Percentiles rank a stretch among this genome's conserved stretches.
phyloP scores from a whole-genome alignment of 2,329 filamentous ascomycete species.

The Mycosphaerella arachidis region DNA sequence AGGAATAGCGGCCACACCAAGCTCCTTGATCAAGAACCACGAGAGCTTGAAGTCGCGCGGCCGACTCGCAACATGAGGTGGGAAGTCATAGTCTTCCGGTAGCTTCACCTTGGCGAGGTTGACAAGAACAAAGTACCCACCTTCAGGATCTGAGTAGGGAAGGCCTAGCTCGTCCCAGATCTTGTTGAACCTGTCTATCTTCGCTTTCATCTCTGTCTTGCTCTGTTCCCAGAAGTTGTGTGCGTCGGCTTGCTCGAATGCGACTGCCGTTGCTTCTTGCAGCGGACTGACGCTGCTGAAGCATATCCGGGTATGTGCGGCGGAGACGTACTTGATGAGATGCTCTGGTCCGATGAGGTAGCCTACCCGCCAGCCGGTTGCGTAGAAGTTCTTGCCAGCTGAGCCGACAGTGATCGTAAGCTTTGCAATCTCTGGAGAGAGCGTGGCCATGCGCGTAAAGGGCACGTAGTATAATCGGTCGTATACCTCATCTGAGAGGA shows the following conservation, averaged over 20 bases:
- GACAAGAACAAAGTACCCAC: constrained; percentile 94
- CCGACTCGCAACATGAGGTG: constrained; percentile 76
- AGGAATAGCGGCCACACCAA: constrained; percentile 92
- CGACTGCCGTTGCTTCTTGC: constrained; percentile 89
- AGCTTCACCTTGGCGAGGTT: constrained; percentile 87
- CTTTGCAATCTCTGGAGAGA: constrained; percentile 83
- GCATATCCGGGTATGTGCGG: constrained; percentile 93
- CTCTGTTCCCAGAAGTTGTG: constrained; percentile 83
- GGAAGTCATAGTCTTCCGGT: constrained; percentile 81
- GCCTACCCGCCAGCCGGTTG: constrained; percentile 93
- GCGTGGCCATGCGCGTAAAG: constrained; percentile 85
- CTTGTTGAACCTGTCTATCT: constrained; percentile 81
- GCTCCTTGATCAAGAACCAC: constrained; percentile 96
- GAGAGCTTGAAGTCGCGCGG: constrained; percentile 90
- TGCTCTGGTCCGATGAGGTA: constrained; percentile 89
- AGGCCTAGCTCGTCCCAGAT: constrained; percentile 47
- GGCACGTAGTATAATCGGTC: constrained; percentile 92
- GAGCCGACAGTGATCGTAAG: constrained; percentile 92
- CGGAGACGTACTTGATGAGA: constrained; percentile 84
- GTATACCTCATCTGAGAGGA: constrained; percentile 65
- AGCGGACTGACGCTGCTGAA: constrained; percentile 90
- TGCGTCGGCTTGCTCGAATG: constrained; percentile 83
- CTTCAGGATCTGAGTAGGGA: constrained; percentile 83
- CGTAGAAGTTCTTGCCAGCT: constrained; percentile 97
- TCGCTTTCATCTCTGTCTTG: constrained; percentile 80